Evolutionary conservation across 805 yeast species (phyloP), one percentile per base, ranked within the genome.

Genomic region (Kodamaea fukazawae): DNA sequence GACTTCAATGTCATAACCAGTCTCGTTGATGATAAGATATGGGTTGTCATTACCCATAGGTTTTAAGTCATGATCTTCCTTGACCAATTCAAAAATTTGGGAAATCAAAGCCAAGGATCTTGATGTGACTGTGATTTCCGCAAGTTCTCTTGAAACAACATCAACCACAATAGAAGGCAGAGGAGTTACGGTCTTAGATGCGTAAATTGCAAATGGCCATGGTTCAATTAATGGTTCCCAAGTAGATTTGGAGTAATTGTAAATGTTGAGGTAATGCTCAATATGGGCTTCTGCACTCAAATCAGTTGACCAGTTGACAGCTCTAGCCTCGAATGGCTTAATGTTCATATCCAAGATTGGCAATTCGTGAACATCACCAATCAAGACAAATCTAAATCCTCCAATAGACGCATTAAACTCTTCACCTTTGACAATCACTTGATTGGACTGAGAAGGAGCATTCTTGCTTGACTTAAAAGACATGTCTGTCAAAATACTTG

Each of bases 161-260:
- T 87, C 90, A 32, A 91, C 68, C 26, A 73, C 56, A 2, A 83
- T 51, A 13, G 76, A 67, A 4, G 74, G 67, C 4, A 71, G 70
- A 0, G 78, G 73, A 10, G 67, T 69, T 0, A 55, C 43, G 0
- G 63, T 62, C 38, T 75, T 76, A 1, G 86, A 70, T 2, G 84
- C 78, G 56, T 85, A 87, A 9, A 86, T 61, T 0, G 87, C 80
- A 36, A 91, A 68, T 5, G 87, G 82, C 86, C 96, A 85, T 0
- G 91, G 83, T 54, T 93, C 99, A 36, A 93, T 59, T 33, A 93
- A 66, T 0, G 99, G 97, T 53, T 93, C 98, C 98, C 99, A 90
- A 0, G 88, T 76, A 3, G 96, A 89, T 45, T 85, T 79, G 0
- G 96, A 78, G 58, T 90, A 90, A 58, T 89, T 89, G 69, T 85